These are phyloP conservation scores for Thraustotheca clavata DNA, from an alignment of 352 stramenopile species.

Conservation along the genomic window DNA sequence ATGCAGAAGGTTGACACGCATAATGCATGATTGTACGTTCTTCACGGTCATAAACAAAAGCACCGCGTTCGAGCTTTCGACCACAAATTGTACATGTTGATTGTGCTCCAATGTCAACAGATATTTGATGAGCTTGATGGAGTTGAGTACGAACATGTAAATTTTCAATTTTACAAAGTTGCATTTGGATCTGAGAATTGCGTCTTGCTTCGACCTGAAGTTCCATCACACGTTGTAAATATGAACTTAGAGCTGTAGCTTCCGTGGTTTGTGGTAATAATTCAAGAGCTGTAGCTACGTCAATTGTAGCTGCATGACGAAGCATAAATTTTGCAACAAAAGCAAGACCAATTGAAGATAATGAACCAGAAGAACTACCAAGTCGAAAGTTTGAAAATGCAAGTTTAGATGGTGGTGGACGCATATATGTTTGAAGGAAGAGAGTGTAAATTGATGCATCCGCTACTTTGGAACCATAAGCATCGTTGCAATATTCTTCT, in stretches of 20 bases:
- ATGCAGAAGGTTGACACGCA: conserved; percentile 41
- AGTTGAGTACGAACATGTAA: conserved; percentile 66
- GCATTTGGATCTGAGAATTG: conserved; percentile 78
- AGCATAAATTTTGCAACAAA: conserved; percentile 61
- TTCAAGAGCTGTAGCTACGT: conserved; percentile 66
- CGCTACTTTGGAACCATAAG: conserved; percentile 59
- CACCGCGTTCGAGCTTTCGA: conserved; percentile 57
- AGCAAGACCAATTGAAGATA: conserved; percentile 37
- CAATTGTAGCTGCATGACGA: conserved; percentile 71
- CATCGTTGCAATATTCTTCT: conserved; percentile 74
- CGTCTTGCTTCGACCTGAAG: conserved; percentile 60
- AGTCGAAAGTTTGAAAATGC: conserved; percentile 5
- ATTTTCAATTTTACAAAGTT: conserved; percentile 85
- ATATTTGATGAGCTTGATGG: conserved; percentile 51
- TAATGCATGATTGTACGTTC: conserved; percentile 57
- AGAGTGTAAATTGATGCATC: conserved; percentile 79
- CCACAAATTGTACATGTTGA: conserved; percentile 62
- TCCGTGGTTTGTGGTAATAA: conserved; percentile 54
- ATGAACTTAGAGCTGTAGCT: conserved; percentile 36
- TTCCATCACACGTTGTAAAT: conserved; percentile 69
- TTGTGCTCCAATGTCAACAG: conserved; percentile 64
- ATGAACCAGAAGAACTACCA: conserved; percentile 6
- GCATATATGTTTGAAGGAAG: conserved; percentile 62
- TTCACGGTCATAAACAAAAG: conserved; percentile 55
- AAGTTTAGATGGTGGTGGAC: conserved; percentile 24